These are phyloP conservation scores for Aureobasidium sp. DNA, from an alignment of 2,329 filamentous ascomycete genomes.

Conservation along the genomic window DNA sequence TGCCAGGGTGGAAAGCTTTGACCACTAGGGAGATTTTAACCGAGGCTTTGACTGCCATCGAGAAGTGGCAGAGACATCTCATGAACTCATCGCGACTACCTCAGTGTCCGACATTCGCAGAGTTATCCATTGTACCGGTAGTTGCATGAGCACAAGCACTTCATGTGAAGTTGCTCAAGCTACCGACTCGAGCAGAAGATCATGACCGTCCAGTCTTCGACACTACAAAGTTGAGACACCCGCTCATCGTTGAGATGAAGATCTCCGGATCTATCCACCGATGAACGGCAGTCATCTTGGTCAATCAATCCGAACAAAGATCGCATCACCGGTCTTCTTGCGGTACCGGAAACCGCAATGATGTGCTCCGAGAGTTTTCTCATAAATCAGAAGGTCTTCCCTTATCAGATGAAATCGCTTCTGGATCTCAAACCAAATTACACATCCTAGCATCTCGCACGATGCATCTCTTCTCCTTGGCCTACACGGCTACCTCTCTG, in stretches of 20 bases:
- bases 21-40: neutral
- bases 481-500: neutral
- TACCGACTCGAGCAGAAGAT: neutral
- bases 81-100: neutral
- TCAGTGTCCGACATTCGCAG: neutral
- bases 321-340: neutral
- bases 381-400: neutral
- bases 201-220: neutral
- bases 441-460: neutral
- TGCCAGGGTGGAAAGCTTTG: neutral
- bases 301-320: neutral
- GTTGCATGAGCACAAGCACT: neutral
- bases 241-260: neutral
- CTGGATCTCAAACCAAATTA: neutral
- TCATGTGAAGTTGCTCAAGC: no score
- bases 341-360: neutral
- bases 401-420: neutral
- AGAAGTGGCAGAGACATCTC: neutral
- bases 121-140: no score
- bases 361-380: neutral
- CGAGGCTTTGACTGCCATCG: neutral
- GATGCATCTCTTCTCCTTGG: neutral
- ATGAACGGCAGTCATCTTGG: neutral
- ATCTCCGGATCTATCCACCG: constrained; percentile 8
- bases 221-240: neutral